phyloP scores from a whole-genome alignment of 2,329 filamentous ascomycete species.

The Pseudogymnoascus destructans region DNA sequence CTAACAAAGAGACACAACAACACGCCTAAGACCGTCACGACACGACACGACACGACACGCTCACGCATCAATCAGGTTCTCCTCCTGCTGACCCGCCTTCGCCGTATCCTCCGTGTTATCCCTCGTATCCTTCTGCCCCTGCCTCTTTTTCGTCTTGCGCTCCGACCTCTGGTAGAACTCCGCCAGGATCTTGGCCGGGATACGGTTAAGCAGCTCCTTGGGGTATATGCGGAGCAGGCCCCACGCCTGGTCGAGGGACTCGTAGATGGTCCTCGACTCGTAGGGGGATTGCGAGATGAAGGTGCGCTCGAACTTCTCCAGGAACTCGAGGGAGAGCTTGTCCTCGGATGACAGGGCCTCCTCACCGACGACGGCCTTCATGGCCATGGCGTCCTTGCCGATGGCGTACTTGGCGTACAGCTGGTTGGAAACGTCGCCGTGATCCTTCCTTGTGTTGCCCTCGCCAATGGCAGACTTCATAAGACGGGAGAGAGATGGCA shows the following conservation, averaged over 20 bases:
- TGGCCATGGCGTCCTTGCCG: slow-evolving; percentile 91
- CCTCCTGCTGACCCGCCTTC: slow-evolving; percentile 35
- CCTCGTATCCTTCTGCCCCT: slow-evolving; percentile 31
- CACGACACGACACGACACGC: neutral
- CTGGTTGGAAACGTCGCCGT: slow-evolving; percentile 98
- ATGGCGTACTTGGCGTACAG: slow-evolving; percentile 99
- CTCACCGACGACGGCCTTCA: slow-evolving; percentile 99
- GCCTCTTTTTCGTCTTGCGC: slow-evolving; percentile 49
- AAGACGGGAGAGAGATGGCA: slow-evolving; percentile 93
- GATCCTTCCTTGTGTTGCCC: slow-evolving; percentile 90
- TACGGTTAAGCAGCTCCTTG: slow-evolving; percentile 94
- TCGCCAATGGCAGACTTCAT: slow-evolving; percentile 99
- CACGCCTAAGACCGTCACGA: neutral
- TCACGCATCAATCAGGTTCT: slow-evolving; percentile 49
- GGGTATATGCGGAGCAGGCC: slow-evolving; percentile 92
- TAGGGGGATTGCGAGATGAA: slow-evolving; percentile 91
- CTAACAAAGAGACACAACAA: slow-evolving; percentile 7
- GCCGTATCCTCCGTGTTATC: slow-evolving; percentile 26
- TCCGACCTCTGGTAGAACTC: slow-evolving; percentile 68
- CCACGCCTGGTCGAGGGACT: slow-evolving; percentile 94
- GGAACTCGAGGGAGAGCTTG: slow-evolving; percentile 93
- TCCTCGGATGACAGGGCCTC: slow-evolving; percentile 92
- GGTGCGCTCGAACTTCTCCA: slow-evolving; percentile 94
- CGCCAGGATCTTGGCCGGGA: slow-evolving; percentile 69
- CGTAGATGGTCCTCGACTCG: slow-evolving; percentile 80